Percentiles rank a stretch among this genome's conserved stretches.
Evolutionary conservation across 1,284 basidiomycete genomes (phyloP).

Genomic region (Ustilago sp.): DNA sequence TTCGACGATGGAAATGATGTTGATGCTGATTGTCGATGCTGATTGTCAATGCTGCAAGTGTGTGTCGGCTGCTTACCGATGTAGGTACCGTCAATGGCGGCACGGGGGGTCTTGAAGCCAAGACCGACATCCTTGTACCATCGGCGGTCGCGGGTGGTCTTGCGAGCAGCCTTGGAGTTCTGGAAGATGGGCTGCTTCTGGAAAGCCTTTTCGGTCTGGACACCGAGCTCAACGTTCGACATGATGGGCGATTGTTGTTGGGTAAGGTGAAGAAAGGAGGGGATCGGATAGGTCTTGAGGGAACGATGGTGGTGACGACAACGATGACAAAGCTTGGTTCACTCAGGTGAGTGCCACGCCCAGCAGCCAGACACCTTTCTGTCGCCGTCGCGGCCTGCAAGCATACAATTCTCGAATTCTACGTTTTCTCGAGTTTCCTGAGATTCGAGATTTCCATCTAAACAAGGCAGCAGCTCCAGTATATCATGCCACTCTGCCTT

Average conservation of each 20-base stretch:
- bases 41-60: not conserved
- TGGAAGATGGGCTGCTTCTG: constrained; percentile 98
- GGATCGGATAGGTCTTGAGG: constrained; percentile 38
- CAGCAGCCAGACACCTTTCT: constrained; percentile 6
- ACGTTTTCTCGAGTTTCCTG: constrained; percentile 5
- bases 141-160: constrained; percentile 92
- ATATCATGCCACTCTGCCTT: not conserved
- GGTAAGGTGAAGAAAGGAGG: constrained; percentile 41
- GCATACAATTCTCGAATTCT: not conserved
- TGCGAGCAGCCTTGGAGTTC: constrained; percentile 92
- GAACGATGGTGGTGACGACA: constrained; percentile 41
- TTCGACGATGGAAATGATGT: constrained; percentile 1
- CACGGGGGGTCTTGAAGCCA: constrained; percentile 80
- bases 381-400: no score
- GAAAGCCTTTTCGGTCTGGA: constrained; percentile 72
- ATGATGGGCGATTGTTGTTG: constrained; percentile 52
- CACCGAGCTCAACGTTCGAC: constrained; percentile 68
- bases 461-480: constrained; percentile 5
- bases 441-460: constrained; percentile 12
- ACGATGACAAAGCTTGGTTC: constrained; percentile 24
- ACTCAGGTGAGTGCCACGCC: constrained; percentile 5
- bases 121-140: constrained; percentile 84
- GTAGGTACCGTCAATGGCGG: constrained; percentile 96
- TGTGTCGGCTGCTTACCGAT: constrained; percentile 73
- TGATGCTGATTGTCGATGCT: constrained; percentile 7